Percentiles rank a stretch among this genome's conserved stretches.
These are phyloP conservation scores for Plectosphaerella cucumerina DNA, from an alignment of 2,329 filamentous ascomycete species.

Conservation along the genomic window DNA sequence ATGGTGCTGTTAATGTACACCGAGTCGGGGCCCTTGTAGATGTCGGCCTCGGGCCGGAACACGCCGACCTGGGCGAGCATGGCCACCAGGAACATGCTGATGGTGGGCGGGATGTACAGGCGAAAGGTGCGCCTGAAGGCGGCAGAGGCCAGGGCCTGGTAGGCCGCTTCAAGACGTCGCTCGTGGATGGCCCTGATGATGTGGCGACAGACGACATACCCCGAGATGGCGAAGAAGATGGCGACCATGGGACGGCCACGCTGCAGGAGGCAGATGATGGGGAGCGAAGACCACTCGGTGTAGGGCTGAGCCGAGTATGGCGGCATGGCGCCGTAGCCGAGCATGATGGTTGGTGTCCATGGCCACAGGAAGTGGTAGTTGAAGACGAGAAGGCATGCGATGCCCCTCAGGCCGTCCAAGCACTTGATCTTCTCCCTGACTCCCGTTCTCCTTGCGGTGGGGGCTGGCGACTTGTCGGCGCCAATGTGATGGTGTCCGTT, in stretches of 20 bases:
- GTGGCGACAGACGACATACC: conserved; percentile 35
- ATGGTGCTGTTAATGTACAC: conserved; percentile 34
- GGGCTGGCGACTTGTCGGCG: conserved; percentile 8
- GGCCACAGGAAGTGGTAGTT: conserved; percentile 38
- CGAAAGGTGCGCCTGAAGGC: conserved; percentile 33
- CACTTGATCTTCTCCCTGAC: conserved; percentile 29
- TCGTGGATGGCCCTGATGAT: conserved; percentile 31
- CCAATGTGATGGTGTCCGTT: conserved; percentile 4
- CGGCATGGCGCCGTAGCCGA: conserved; percentile 32
- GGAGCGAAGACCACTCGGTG: conserved; percentile 24
- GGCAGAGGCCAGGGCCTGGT: conserved; percentile 30
- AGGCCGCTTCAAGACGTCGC: conserved; percentile 27
- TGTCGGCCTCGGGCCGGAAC: conserved; percentile 27
- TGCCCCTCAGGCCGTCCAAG: conserved; percentile 35
- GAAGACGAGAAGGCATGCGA: conserved; percentile 37
- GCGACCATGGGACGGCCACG: conserved; percentile 36
- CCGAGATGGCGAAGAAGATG: conserved; percentile 39
- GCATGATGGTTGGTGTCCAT: conserved; percentile 33
- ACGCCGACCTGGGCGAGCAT: conserved; percentile 31
- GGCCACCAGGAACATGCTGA: conserved; percentile 35
- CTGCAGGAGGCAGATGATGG: conserved; percentile 35
- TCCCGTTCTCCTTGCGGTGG: conserved; percentile 8
- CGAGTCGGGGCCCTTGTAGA: conserved; percentile 32
- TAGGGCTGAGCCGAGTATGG: conserved; percentile 29
- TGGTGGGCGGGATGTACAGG: conserved; percentile 33